Conservation (phyloP, 768 basidiomycete species). For the Paxillus rubicundulus region DNA sequence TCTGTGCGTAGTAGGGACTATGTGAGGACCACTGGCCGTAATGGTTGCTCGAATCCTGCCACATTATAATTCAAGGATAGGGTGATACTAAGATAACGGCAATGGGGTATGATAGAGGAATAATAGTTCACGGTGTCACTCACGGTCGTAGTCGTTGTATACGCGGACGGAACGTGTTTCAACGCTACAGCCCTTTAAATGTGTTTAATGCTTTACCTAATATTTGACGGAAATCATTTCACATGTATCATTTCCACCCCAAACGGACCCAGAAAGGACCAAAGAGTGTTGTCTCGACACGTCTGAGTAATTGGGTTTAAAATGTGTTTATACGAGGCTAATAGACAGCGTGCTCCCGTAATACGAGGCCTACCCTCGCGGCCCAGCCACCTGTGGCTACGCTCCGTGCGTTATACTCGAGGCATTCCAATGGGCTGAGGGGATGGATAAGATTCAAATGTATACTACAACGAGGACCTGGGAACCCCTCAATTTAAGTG, state of each 20-base stretch:
- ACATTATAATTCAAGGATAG: conserved; percentile 45
- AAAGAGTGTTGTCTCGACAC: not conserved
- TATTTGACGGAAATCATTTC: not conserved
- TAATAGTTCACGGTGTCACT: no score
- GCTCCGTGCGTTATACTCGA: no score
- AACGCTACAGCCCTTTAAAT: no score
- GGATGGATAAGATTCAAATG: no score
- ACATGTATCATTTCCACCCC: not conserved
- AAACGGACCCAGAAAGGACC: not conserved
- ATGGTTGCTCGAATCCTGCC: conserved; percentile 65
- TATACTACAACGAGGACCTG: no score
- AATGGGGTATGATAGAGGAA: not conserved
- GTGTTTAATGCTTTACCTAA: not conserved
- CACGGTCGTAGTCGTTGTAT: conserved; percentile 4
- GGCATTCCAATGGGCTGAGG: no score
- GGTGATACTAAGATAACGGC: not conserved
- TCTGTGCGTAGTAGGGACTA: conserved; percentile 49
- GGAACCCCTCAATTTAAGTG: no score
- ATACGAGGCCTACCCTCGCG: no score
- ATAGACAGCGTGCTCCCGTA: no score
- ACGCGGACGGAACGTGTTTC: conserved; percentile 10
- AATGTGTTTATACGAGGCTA: no score
- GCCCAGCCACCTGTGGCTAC: no score
- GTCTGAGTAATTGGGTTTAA: not conserved
- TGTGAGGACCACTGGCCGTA: conserved; percentile 62